Evolutionary conservation across 805 yeast genomes (phyloP), one percentile per base, ranked within the genome.

Genomic region (Jamesozyma piceae): DNA sequence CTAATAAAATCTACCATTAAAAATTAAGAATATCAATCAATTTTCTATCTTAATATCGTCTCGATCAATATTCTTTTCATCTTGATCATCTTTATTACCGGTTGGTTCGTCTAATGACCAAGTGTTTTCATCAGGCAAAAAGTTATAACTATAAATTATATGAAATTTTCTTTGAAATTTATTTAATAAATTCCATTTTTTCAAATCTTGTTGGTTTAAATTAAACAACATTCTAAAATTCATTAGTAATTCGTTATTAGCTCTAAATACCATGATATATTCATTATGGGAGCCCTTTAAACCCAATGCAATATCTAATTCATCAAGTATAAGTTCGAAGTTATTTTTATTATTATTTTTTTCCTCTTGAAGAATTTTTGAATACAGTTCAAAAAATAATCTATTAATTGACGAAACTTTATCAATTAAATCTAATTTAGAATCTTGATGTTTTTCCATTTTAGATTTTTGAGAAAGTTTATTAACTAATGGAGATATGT

Each of bases 401-500:
- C 44, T 51, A 45, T 60, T 59, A 2, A 57, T 49, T 8, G 54
- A 51, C 13, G 45, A 15, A 27, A 61, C 31, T 39, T 50, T 55
- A 36, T 58, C 63, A 13, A 34, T 35, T 18, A 61, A 38, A 38
- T 61, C 63, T 15, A 53, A 37, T 39, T 51, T 52, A 26, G 45
- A 36, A 26, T 61, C 65, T 13, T 46, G 39, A 47, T 61, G 65
- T n/a, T 43, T 43, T 18, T 60, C 62, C 14, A 51, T 15, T 24
- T 58, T 57, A 39, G 49, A 52, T 46, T 55, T 58, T 35, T 55
- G 58, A 2, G 61, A 45, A 20, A 61, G 42, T 47, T 52, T 58
- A 31, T 51, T 49, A 1, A 53, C 62, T 14, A 60, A 34, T 6
- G 55, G 47, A 37, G 57, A 51, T 3, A 49, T 44, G 21, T 41